Base-by-base conservation (phyloP, 2,329 filamentous ascomycete genomes). In the Trichoderma simmonsii region DNA sequence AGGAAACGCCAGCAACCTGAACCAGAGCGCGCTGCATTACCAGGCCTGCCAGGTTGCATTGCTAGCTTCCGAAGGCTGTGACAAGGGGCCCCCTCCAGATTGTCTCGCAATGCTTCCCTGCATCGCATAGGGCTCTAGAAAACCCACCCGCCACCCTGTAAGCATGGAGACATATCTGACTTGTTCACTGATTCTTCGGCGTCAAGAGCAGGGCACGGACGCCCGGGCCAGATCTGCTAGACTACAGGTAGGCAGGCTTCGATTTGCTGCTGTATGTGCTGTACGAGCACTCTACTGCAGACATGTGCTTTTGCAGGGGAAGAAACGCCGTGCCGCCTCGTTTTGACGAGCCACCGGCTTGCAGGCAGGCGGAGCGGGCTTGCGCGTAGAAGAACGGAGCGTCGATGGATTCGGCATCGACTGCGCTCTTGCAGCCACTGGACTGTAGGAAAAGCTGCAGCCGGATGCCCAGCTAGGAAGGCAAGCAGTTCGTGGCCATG, bases 71-170 rank as follows among this genome's bases (percentile, higher is more conserved):
- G n/a, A 48, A 3, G 26, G 12, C 39, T 30, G 28, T 7, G 65
- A 69, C 65, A 69, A 69, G 65, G 65, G 56, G 32, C 51, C 64
- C 32, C n/a, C 32, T 67, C 54, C 30, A 39, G 24, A 30, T 21
- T 57, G 18, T 59, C 15, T 67, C 54, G 36, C 36, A n/a, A 28
- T 28, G 43, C 15, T 51, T 51, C 65, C 65, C 36, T 60, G 65
- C 56, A 69, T 24, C 54, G 64, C 54, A 28, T 60, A 69, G 65
- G 65, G 65, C 65, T 60, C 30, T 60, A 18, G 36, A 8, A 48
- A 69, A 34, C 65, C 65, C 65, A 69, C 65, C n/a, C 28, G 34
- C 36, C 66, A 21, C 21, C 48, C 24, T n/a, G 26, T 26, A 65
- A 65, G 43, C 61, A 64, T 48, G 64, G 51, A 63, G 36, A 59